A percentile compares a stretch with the other conserved stretches of the same genome.
phyloP scores from a whole-genome alignment of 2,329 filamentous ascomycete species.

The Penicillium brasilianum region DNA sequence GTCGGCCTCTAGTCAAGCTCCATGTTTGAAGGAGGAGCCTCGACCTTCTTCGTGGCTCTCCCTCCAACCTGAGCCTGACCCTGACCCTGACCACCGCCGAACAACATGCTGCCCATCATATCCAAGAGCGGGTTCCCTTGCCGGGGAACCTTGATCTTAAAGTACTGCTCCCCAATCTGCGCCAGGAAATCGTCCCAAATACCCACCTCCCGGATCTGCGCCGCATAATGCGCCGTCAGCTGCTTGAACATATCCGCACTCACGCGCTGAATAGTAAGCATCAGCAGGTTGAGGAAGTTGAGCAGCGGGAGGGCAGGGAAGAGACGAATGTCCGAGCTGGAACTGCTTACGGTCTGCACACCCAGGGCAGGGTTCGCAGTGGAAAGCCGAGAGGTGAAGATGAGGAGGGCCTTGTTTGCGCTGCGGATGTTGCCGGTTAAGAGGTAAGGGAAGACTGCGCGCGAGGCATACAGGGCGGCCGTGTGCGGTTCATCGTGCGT shows the following conservation, averaged over 20 bases:
- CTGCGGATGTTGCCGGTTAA: conserved; percentile 87
- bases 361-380: conserved; percentile 64
- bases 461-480: conserved; percentile 82
- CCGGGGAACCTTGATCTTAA: conserved; percentile 83
- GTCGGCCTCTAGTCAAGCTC: conserved; percentile 48
- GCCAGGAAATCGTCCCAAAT: conserved; percentile 83
- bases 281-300: conserved; percentile 86
- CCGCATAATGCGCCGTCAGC: conserved; percentile 78
- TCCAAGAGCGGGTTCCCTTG: conserved; percentile 94
- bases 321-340: conserved; percentile 74
- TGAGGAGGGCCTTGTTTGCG: conserved; percentile 79
- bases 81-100: conserved; percentile 62
- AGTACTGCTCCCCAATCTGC: conserved; percentile 95
- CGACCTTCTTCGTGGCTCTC: conserved; percentile 57
- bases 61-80: conserved; percentile 44
- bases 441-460: conserved; percentile 88
- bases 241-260: conserved; percentile 78
- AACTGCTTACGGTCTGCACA: conserved; percentile 79
- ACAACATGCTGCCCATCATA: conserved; percentile 97
- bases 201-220: conserved; percentile 75
- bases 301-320: conserved; percentile 92
- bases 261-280: conserved; percentile 82
- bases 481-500: conserved; percentile 84
- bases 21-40: conserved; percentile 51
- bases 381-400: conserved; percentile 72